Percentiles rank a stretch among this genome's conserved stretches.
These are phyloP conservation scores for Yamadazyma takamatsuzukensis DNA, from an alignment of 805 yeast species.

Conservation along the genomic window DNA sequence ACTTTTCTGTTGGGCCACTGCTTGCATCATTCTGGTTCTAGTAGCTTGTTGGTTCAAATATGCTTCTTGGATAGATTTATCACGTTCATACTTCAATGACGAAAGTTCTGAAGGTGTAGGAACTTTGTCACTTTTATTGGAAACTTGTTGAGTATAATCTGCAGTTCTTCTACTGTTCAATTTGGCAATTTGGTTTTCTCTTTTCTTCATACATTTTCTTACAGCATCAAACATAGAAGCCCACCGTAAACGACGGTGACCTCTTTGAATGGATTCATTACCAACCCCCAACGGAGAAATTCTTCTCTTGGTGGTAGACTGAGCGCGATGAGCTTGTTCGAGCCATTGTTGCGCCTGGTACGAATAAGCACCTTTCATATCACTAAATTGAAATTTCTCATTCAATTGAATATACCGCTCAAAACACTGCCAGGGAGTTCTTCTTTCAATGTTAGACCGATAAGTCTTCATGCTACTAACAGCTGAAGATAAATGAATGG, in stretches of 20 bases:
- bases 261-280: constrained; percentile 86
- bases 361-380: constrained; percentile 84
- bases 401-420: constrained; percentile 92
- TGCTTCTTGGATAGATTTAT: constrained; percentile 77
- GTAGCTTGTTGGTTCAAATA: constrained; percentile 47
- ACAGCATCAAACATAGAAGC: constrained; percentile 96
- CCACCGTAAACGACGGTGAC: constrained; percentile 89
- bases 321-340: constrained; percentile 86
- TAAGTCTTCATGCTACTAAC: constrained; percentile 60
- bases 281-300: constrained; percentile 94
- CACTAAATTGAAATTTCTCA: constrained; percentile 81
- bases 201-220: constrained; percentile 81
- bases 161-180: constrained; percentile 19
- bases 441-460: constrained; percentile 83
- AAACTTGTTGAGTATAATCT: constrained; percentile 8
- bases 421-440: constrained; percentile 99
- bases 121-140: constrained; percentile 38
- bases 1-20: constrained; percentile 35
- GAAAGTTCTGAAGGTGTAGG: constrained; percentile 82
- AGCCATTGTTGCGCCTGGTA: constrained; percentile 86
- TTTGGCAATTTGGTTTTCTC: constrained; percentile 60
- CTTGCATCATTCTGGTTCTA: constrained; percentile 39
- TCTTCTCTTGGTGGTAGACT: constrained; percentile 81
- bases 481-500: constrained; percentile 69
- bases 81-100: constrained; percentile 78